Percentiles rank a stretch among this genome's conserved stretches.
Evolutionary conservation across 805 yeast genomes (phyloP).

Genomic region (Blastobotrys mokoenaii): DNA sequence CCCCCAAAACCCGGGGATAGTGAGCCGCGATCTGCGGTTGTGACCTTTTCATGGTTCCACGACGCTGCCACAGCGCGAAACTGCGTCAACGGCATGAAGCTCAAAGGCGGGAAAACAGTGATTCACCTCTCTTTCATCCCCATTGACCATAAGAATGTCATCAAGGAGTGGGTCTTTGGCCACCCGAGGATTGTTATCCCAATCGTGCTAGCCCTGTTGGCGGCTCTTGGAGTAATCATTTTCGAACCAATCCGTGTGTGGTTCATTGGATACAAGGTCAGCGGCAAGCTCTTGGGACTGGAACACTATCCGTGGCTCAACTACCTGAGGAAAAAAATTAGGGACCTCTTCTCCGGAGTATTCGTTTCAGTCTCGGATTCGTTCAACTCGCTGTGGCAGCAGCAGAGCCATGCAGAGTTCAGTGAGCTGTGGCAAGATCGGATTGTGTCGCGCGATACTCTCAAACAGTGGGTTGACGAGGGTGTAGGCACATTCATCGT

Average conservation of each 20-base stretch:
- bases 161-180: conserved; percentile 51
- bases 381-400: background rate
- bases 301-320: conserved; percentile 6
- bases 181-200: conserved; percentile 86
- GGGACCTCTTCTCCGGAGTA: background rate
- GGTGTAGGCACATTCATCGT: conserved; percentile 86
- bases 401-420: too few relatives aligned
- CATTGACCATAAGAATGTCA: conserved; percentile 36
- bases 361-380: background rate
- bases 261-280: conserved; percentile 63
- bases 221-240: conserved; percentile 72
- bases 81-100: conserved; percentile 73
- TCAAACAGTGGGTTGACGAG: conserved; percentile 75
- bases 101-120: conserved; percentile 44
- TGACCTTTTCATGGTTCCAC: conserved; percentile 48
- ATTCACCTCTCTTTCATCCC: conserved; percentile 70
- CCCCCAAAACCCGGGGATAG: conserved; percentile 42
- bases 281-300: conserved; percentile 12
- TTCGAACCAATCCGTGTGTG: conserved; percentile 91
- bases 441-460: conserved; percentile 53
- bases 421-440: conserved; percentile 63
- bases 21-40: conserved; percentile 44
- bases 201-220: conserved; percentile 62
- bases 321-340: background rate
- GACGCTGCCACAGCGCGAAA: conserved; percentile 83